Base-by-base conservation (phyloP, 106 monocot species). In the Platanthera zijinensis region DNA sequence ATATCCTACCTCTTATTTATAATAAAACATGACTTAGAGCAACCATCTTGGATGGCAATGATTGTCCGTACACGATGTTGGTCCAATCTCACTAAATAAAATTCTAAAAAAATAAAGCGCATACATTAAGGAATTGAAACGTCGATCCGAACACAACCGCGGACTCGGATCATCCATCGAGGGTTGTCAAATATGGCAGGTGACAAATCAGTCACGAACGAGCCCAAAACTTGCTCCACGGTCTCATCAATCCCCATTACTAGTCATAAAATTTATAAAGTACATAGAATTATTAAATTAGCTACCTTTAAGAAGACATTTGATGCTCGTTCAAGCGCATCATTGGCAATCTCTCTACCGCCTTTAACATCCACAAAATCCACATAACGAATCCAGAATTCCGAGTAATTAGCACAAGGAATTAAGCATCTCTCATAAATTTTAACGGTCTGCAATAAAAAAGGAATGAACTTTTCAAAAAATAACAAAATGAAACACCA, bases 351-450 rank as follows among this genome's bases (percentile, higher is more conserved):
- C 81, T 94, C 97, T 72, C 87, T 81, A 46, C 94, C 94, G 74
- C 97, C 97, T 39, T 78, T 91, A 62, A 83, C 81, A 85, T 94
- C 84, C 73, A 88, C 84, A 85, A 82, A 86, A 76, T 99, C 94
- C 54, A 89, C 85, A 81, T 99, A 99, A 50, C 92, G 93, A 50
- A 99, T 86, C 97, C 97, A 99, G 78, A 99, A 99, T 51, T 99
- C 97, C 63, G 86, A 80, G 83, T 99, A 99, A 86, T 84, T 94
- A 80, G 97, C 97, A 88, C 97, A 99, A 86, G 97, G 85, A 83
- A 99, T 88, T 77, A 99, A 92, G 83, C 97, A 99, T 82, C 97
- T 91, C 80, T 99, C 97, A 76, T 99, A 99, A 85, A 99, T 91
- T 84, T 99, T 99, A 72, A 99, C 89, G 46, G 82, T 81, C 97